Conservation (phyloP, 371 early-diverging fungal genomes). For the Sporodiniella umbellata region DNA sequence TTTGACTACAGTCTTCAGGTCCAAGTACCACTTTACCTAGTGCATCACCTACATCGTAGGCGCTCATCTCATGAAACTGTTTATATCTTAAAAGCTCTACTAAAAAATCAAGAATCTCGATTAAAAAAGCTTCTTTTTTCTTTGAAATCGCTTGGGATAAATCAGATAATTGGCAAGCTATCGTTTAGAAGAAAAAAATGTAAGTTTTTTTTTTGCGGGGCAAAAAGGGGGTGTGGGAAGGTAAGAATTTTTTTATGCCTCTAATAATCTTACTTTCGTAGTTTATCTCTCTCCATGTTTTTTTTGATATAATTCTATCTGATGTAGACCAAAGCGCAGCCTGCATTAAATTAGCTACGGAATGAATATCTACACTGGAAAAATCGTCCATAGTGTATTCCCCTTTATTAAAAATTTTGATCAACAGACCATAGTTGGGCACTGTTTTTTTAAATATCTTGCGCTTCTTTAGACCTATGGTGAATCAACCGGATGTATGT, state of each 20-base stretch:
- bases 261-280: slow-evolving; percentile 43
- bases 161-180: slow-evolving; percentile 40
- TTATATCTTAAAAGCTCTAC: slow-evolving; percentile 43
- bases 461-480: slow-evolving; percentile 43
- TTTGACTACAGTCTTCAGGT: slow-evolving; percentile 40
- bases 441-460: slow-evolving; percentile 45
- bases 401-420: slow-evolving; percentile 39
- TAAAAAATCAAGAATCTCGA: slow-evolving; percentile 43
- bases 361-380: slow-evolving; percentile 33
- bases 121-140: slow-evolving; percentile 30
- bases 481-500: too few species aligned
- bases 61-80: slow-evolving; percentile 34
- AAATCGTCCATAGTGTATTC: slow-evolving; percentile 32
- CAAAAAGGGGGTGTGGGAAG: too few species aligned
- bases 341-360: slow-evolving; percentile 48
- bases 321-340: slow-evolving; percentile 40
- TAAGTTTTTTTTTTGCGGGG: slow-evolving; percentile 2
- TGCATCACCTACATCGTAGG: slow-evolving; percentile 43
- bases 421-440: slow-evolving; percentile 36
- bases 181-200: background rate
- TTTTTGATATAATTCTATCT: slow-evolving; percentile 44
- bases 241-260: too few species aligned
- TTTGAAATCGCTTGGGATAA: slow-evolving; percentile 25
- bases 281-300: slow-evolving; percentile 42
- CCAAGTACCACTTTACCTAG: slow-evolving; percentile 48